Evolutionary conservation across 139 green algal genomes (phyloP).

Genomic region (Mychonastes homosphaera): DNA sequence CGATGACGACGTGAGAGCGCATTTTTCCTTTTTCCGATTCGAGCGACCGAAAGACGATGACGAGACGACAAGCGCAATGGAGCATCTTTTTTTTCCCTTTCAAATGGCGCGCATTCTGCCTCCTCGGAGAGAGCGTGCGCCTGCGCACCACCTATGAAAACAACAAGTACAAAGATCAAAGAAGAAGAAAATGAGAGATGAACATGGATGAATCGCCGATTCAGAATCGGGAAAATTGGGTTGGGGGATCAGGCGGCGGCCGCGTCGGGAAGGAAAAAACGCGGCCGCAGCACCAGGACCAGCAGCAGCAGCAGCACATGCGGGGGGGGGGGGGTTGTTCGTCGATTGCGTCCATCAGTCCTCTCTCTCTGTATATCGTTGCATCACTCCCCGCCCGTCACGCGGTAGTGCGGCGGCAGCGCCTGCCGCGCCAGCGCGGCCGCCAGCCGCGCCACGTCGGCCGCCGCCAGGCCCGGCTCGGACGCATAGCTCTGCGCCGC

Average conservation of each 20-base stretch:
- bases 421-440: slow-evolving; percentile 31
- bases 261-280: not conserved
- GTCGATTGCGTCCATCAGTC: too few species aligned
- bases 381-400: slow-evolving; percentile 13
- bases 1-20: too few species aligned
- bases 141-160: not conserved
- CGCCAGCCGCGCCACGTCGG: slow-evolving; percentile 32
- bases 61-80: not conserved
- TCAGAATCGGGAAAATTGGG: not conserved
- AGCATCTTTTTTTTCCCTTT: too few species aligned
- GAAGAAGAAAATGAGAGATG: not conserved
- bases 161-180: not conserved
- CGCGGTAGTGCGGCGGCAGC: slow-evolving; percentile 36
- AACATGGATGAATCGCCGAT: too few species aligned
- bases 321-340: too few species aligned
- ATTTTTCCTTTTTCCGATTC: too few species aligned
- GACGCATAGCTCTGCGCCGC: slow-evolving; percentile 9
- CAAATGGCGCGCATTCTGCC: too few species aligned
- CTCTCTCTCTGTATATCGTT: not conserved
- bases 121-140: not conserved
- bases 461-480: not conserved
- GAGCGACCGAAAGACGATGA: not conserved
- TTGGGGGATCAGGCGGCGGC: not conserved
- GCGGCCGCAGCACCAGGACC: not conserved
- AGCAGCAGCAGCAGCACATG: too few species aligned